These are phyloP conservation scores for Toxicodendron radicans DNA, from an alignment of 345 rosid genomes.

Conservation along the genomic window DNA sequence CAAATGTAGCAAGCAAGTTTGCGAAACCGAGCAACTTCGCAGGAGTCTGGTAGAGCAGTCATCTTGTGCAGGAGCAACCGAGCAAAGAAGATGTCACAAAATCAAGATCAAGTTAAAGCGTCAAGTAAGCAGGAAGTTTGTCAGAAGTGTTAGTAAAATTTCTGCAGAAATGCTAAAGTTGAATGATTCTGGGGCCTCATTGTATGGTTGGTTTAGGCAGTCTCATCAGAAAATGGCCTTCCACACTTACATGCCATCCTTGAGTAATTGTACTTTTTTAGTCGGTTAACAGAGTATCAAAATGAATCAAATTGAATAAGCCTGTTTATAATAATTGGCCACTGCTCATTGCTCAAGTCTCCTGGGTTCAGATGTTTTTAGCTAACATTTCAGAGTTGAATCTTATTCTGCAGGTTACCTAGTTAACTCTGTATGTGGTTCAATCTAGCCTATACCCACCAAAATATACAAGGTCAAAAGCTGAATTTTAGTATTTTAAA, in stretches of 20 bases:
- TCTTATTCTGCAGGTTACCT: too few relatives aligned
- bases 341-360: too few relatives aligned
- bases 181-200: not conserved
- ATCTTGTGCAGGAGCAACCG: not conserved
- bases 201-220: not conserved
- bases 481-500: too few relatives aligned
- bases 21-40: not conserved
- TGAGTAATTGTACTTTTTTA: not conserved
- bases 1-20: constrained; percentile 1
- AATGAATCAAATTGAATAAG: too few relatives aligned
- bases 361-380: too few relatives aligned
- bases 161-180: not conserved
- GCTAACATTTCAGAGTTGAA: too few relatives aligned
- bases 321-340: too few relatives aligned
- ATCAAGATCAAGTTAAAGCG: not conserved
- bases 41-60: not conserved
- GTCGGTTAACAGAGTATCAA: not conserved
- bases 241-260: not conserved
- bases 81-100: not conserved
- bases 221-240: not conserved
- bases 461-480: too few relatives aligned
- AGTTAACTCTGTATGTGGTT: too few relatives aligned
- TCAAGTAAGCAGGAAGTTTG: not conserved
- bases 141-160: not conserved
- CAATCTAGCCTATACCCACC: too few relatives aligned